A percentile compares a stretch with the other conserved stretches of the same genome.
phyloP scores from a whole-genome alignment of 148 eudicot genomes.

The Vaccinium vitisidaea region DNA sequence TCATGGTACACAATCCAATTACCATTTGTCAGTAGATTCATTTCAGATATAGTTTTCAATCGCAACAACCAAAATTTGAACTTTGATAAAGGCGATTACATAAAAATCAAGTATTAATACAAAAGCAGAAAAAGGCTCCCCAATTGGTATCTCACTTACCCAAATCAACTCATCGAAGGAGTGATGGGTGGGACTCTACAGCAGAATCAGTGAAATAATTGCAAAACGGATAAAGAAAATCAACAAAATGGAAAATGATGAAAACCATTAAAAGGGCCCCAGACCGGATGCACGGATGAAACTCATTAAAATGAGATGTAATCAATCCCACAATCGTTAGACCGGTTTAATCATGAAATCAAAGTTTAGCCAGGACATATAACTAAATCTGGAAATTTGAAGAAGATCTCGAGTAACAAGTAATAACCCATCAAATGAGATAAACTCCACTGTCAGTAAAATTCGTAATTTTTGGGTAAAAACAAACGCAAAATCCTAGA shows the following conservation, averaged over 20 bases:
- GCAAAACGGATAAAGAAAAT: background rate
- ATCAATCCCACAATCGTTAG: background rate
- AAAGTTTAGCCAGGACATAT: background rate
- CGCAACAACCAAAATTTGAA: background rate
- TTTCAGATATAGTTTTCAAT: background rate
- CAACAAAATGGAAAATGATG: background rate
- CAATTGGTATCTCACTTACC: background rate
- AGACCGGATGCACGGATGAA: slow-evolving; percentile 4
- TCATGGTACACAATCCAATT: background rate
- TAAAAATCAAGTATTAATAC: background rate
- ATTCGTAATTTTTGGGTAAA: background rate
- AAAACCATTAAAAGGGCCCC: background rate
- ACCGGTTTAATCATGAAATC: background rate
- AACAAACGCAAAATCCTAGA: background rate
- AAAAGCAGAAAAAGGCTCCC: background rate
- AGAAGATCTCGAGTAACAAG: background rate
- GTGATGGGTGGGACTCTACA: background rate
- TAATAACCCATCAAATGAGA: slow-evolving; percentile 7
- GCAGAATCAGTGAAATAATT: background rate
- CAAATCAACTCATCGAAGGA: background rate
- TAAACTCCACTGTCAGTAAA: slow-evolving; percentile 1
- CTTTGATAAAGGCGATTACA: background rate
- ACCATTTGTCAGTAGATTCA: background rate
- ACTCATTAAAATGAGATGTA: slow-evolving; percentile 1
- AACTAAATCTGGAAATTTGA: slow-evolving; percentile 13